phyloP scores from a whole-genome alignment of 495 filamentous ascomycete genomes.

The Letharia columbiana region DNA sequence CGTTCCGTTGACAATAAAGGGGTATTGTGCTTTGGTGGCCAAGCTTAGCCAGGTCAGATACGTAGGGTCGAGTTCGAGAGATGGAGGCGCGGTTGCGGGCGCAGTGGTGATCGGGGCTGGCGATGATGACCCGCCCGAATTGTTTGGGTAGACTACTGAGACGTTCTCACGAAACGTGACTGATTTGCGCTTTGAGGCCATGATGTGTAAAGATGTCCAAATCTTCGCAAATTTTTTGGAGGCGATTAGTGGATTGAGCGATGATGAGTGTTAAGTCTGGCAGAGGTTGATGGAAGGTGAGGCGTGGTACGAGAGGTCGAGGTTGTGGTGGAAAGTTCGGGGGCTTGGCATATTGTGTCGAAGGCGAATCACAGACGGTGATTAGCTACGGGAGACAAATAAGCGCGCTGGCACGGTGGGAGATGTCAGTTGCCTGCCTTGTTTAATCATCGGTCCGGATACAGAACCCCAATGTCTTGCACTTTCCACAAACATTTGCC shows the following conservation, averaged over 20 bases:
- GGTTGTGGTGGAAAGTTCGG: neutral
- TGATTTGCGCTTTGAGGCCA: neutral
- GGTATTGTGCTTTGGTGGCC: conserved; percentile 1
- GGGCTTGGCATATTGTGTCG: conserved; percentile 2
- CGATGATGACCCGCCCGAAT: neutral
- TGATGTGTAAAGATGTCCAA: neutral
- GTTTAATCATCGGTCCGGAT: neutral
- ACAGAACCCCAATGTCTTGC: neutral
- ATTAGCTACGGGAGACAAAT: neutral
- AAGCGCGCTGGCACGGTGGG: neutral
- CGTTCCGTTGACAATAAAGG: neutral
- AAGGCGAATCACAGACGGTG: neutral
- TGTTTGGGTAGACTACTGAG: neutral
- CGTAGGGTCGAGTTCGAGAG: neutral
- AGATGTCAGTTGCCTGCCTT: neutral
- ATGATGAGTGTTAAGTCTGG: neutral
- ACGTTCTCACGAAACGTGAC: neutral
- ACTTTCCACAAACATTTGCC: neutral
- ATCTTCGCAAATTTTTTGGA: neutral
- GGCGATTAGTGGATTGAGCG: no score
- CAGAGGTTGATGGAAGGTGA: neutral
- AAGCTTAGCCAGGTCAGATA: neutral
- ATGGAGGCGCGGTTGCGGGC: neutral
- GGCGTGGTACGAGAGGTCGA: neutral
- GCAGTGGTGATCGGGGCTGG: neutral